Evolutionary conservation across 1,284 basidiomycete species (phyloP).

Genomic region (Moesziomyces globuligerus): DNA sequence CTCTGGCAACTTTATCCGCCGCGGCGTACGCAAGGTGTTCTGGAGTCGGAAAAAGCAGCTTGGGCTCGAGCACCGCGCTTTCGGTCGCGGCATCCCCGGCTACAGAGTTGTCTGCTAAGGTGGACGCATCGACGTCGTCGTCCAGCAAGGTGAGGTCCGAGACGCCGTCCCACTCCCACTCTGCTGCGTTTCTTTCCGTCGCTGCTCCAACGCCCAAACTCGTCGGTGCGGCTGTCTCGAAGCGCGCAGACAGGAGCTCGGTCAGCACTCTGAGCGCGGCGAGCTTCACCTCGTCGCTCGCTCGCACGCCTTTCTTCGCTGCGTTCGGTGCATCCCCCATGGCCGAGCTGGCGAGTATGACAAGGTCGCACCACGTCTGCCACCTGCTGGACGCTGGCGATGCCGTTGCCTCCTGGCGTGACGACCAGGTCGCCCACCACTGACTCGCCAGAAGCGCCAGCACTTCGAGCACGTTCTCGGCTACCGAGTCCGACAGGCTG

Average conservation of each 20-base stretch:
- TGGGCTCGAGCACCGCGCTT: background rate
- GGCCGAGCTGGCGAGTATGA: constrained; percentile 52
- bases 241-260: constrained; percentile 44
- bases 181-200: constrained; percentile 1
- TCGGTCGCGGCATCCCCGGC: background rate
- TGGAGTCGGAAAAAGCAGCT: constrained; percentile 16
- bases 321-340: constrained; percentile 5
- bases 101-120: background rate
- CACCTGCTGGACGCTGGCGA: constrained; percentile 16
- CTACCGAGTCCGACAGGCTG: constrained; percentile 45
- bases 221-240: background rate
- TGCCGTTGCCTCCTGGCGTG: background rate
- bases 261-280: constrained; percentile 43
- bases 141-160: constrained; percentile 58
- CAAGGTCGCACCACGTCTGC: constrained; percentile 61
- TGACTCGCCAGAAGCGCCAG: constrained; percentile 45
- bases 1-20: constrained; percentile 26
- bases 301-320: rapidly evolving
- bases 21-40: constrained; percentile 17
- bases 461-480: constrained; percentile 31
- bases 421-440: constrained; percentile 58
- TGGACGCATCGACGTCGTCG: constrained; percentile 2
- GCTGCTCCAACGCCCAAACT: background rate
- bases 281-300: constrained; percentile 39
- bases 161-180: constrained; percentile 66